Conservation (phyloP, 805 yeast genomes). For the Clavispora fructus region DNA sequence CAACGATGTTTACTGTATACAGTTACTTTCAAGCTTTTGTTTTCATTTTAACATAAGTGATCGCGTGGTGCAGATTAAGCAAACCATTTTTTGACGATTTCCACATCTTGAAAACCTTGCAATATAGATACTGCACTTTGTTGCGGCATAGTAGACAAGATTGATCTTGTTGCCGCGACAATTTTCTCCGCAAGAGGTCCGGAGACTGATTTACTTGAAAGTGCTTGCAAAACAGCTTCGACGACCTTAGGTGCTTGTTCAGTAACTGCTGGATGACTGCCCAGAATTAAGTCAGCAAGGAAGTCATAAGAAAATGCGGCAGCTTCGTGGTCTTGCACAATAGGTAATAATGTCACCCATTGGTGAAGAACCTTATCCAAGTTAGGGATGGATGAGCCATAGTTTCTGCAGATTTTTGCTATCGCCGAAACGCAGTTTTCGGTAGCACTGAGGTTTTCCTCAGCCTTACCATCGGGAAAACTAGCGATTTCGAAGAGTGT, state of each 20-base stretch:
- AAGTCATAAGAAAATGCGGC: slow-evolving; percentile 81
- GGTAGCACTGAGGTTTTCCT: slow-evolving; percentile 79
- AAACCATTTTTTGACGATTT: slow-evolving; percentile 59
- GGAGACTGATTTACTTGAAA: slow-evolving; percentile 57
- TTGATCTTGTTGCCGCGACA: slow-evolving; percentile 56
- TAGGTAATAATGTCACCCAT: slow-evolving; percentile 83
- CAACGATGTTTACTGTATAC: background rate
- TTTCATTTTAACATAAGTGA: background rate
- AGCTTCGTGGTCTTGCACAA: slow-evolving; percentile 79
- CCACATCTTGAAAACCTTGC: slow-evolving; percentile 57
- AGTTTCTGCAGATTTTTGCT: slow-evolving; percentile 72
- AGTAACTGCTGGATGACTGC: slow-evolving; percentile 53
- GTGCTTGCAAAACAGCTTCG: slow-evolving; percentile 68
- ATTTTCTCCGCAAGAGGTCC: slow-evolving; percentile 70
- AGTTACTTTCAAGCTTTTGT: background rate
- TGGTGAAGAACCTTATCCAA: slow-evolving; percentile 56
- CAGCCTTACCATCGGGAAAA: slow-evolving; percentile 79
- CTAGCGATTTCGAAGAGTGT: slow-evolving; percentile 67
- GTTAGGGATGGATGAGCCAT: slow-evolving; percentile 55
- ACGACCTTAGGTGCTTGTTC: slow-evolving; percentile 57
- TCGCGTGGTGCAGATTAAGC: slow-evolving; percentile 11
- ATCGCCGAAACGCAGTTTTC: slow-evolving; percentile 81
- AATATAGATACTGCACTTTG: slow-evolving; percentile 61
- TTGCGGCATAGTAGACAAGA: slow-evolving; percentile 63
- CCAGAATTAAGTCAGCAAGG: slow-evolving; percentile 64